Base-by-base conservation (phyloP, 441 rosid genomes). In the Iberis amara region DNA sequence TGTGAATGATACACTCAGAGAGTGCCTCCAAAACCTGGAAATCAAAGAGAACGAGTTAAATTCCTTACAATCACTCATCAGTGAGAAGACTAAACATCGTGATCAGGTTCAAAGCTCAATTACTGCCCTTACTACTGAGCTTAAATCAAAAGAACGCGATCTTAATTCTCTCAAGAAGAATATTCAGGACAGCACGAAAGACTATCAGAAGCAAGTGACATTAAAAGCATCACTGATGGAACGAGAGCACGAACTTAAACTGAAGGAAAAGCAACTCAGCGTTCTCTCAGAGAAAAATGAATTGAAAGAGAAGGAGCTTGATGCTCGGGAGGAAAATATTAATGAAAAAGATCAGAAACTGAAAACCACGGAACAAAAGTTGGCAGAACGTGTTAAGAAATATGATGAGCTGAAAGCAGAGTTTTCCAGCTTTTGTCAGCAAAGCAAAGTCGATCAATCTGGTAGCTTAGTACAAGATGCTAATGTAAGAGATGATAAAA, bases 271-370 rank as follows among this genome's bases (percentile, higher is more conserved):
- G n/a, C n/a, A n/a, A n/a, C n/a, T n/a, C n/a, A n/a, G n/a, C n/a
- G n/a, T n/a, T n/a, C n/a, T n/a, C n/a, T n/a, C n/a, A n/a, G n/a
- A n/a, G n/a, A n/a, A n/a, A n/a, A n/a, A n/a, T n/a, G n/a, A n/a
- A n/a, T n/a, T n/a, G n/a, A n/a, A n/a, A n/a, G n/a, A n/a, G 64
- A 64, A 33, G 39, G 56, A 73, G 41, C 67, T 69, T 26, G 64
- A 66, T 24, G 75, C 49, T 35, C 47, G 15, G 13, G 45, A 53
- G 46, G 46, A 65, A 62, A 47, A 52, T 31, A 39, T 73, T 12
- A 74, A 65, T 24, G n/a, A 59, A 27, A 69, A 45, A 41, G 66
- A 65, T 54, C 37, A 51, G 41, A 32, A 50, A 28, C 21, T 76
- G 21, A 47, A 12, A 44, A 40, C 54, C 0, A 24, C 52, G 11